Evolutionary conservation across 2,329 filamentous ascomycete species (phyloP).

Genomic region (Cadophora sp.): DNA sequence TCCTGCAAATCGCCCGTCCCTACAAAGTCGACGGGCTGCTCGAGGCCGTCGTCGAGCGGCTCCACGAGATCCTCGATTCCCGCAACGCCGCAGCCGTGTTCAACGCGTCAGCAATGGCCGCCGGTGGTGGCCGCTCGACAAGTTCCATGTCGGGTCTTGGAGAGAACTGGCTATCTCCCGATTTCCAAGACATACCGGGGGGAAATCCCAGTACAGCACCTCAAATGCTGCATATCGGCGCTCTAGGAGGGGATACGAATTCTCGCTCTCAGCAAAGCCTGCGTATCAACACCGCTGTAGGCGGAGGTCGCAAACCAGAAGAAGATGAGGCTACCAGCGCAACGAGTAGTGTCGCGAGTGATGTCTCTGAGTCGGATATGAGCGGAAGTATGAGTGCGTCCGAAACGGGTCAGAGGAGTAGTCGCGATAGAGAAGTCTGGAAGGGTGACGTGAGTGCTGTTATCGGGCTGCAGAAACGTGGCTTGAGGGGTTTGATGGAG

Average conservation of each 20-base stretch:
- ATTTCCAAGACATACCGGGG: slow-evolving; percentile 45
- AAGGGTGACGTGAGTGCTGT: slow-evolving; percentile 82
- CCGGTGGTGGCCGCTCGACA: slow-evolving; percentile 86
- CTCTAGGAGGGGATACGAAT: slow-evolving; percentile 32
- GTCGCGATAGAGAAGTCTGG: slow-evolving; percentile 72
- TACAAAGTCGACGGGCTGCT: slow-evolving; percentile 93
- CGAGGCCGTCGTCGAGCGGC: slow-evolving; percentile 88
- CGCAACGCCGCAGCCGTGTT: slow-evolving; percentile 96
- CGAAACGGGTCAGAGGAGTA: slow-evolving; percentile 48
- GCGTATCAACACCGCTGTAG: slow-evolving; percentile 58
- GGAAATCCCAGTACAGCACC: slow-evolving; percentile 24
- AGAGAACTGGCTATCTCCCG: slow-evolving; percentile 60
- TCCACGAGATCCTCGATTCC: slow-evolving; percentile 89
- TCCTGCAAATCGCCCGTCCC: slow-evolving; percentile 90
- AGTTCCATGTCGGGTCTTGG: slow-evolving; percentile 56
- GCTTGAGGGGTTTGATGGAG: slow-evolving; percentile 92
- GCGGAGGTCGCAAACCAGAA: slow-evolving; percentile 47
- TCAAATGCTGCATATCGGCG: slow-evolving; percentile 32
- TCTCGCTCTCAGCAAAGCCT: slow-evolving; percentile 45
- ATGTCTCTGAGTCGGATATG: slow-evolving; percentile 40
- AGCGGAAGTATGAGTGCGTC: slow-evolving; percentile 47
- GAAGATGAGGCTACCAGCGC: slow-evolving; percentile 46
- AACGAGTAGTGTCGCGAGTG: slow-evolving; percentile 40
- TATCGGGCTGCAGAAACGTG: slow-evolving; percentile 93
- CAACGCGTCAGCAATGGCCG: slow-evolving; percentile 97